Percentiles rank a stretch among this genome's conserved stretches.
phyloP scores from a whole-genome alignment of 2,329 filamentous ascomycete species.

The Neurospora sp. region DNA sequence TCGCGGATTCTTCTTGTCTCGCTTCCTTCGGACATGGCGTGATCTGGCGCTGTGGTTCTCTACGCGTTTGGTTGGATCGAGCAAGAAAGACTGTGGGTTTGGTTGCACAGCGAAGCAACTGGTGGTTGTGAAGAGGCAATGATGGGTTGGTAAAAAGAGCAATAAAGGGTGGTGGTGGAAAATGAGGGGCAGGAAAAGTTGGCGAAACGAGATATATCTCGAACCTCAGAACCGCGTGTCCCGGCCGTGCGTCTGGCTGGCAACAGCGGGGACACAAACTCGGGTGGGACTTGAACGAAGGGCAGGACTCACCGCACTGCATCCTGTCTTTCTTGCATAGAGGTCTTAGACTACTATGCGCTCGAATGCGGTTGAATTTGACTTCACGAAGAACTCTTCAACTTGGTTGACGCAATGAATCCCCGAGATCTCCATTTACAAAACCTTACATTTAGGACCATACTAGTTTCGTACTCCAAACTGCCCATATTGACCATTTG shows the following conservation, averaged over 20 bases:
- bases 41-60: neutral
- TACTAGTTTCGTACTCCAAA: neutral
- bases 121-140: neutral
- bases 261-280: neutral
- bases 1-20: neutral
- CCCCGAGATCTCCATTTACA: neutral
- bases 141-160: neutral
- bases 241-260: neutral
- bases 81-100: neutral
- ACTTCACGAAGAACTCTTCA: neutral
- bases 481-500: neutral
- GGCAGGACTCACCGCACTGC: neutral
- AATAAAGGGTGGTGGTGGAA: neutral
- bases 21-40: neutral
- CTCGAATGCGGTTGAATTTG: neutral
- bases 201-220: neutral
- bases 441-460: neutral
- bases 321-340: neutral
- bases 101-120: neutral
- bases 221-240: neutral
- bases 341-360: neutral
- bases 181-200: neutral
- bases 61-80: neutral
- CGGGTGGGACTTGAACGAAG: neutral
- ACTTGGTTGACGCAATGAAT: neutral